Evolutionary conservation across 345 rosid genomes (phyloP).

Genomic region (Euphorbia pulcherrima): DNA sequence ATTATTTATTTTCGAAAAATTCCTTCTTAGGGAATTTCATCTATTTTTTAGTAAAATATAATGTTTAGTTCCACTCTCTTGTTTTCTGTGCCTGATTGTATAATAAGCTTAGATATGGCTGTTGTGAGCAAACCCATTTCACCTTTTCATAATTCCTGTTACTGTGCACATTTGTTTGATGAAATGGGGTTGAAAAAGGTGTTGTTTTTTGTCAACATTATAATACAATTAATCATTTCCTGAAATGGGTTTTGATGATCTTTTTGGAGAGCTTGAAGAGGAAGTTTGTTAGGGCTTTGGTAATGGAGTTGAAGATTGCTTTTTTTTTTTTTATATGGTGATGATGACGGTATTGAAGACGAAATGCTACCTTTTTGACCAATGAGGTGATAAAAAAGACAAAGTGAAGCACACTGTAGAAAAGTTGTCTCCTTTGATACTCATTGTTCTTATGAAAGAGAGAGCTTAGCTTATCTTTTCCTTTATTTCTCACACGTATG

Average conservation of each 20-base stretch:
- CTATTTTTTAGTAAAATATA: too few species aligned
- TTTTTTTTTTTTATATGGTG: constrained; percentile 13
- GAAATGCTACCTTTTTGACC: constrained; percentile 18
- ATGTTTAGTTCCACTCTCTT: background rate
- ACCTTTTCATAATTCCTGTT: background rate
- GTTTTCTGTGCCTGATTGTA: too few species aligned
- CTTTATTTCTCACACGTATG: constrained; percentile 32
- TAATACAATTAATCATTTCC: background rate
- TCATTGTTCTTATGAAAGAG: constrained; percentile 20
- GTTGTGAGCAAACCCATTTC: background rate
- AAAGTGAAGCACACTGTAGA: constrained; percentile 19
- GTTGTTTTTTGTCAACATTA: background rate
- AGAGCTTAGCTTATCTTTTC: constrained; percentile 1
- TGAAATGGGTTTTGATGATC: constrained; percentile 2
- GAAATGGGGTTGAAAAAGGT: background rate
- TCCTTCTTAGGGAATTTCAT: background rate
- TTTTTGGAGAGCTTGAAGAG: constrained; percentile 13
- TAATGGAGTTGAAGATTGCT: constrained; percentile 11
- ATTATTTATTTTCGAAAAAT: too few species aligned
- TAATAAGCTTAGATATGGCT: background rate
- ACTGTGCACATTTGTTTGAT: background rate
- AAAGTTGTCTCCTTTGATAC: constrained; percentile 29
- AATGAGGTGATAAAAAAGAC: constrained; percentile 15
- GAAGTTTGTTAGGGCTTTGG: constrained; percentile 12
- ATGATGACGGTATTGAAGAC: constrained; percentile 13